Evolutionary conservation across 345 rosid genomes (phyloP).

Genomic region (Eucalyptus microcorys): DNA sequence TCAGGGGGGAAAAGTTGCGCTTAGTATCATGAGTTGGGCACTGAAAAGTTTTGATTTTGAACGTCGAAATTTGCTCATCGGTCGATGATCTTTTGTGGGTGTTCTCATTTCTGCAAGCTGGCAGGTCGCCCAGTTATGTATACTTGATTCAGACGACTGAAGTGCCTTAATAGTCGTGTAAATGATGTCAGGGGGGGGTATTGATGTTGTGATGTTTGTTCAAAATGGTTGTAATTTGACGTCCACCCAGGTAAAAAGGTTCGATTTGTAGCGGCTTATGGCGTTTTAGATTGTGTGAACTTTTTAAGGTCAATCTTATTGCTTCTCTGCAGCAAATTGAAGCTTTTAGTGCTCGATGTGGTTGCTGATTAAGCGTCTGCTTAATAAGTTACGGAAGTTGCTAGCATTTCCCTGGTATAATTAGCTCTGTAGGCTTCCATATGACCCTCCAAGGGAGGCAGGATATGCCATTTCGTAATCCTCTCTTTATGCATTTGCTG

Average conservation of each 20-base stretch:
- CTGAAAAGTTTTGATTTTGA: neutral
- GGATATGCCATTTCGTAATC: neutral
- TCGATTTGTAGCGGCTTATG: neutral
- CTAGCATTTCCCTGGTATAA: neutral
- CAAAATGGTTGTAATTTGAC: neutral
- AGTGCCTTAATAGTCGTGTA: neutral
- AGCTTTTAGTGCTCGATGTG: neutral
- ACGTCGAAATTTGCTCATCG: neutral
- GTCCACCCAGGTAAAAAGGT: neutral
- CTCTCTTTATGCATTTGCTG: neutral
- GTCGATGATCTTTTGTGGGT: neutral
- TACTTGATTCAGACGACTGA: neutral
- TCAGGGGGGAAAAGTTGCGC: neutral
- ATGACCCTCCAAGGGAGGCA: neutral
- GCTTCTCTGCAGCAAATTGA: rapidly evolving
- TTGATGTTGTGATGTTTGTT: neutral
- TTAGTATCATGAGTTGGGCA: neutral
- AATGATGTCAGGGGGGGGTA: neutral
- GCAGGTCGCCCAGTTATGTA: neutral
- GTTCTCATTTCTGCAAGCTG: neutral
- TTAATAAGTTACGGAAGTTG: neutral
- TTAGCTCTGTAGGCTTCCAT: neutral
- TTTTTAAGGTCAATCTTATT: neutral
- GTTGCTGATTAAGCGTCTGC: neutral
- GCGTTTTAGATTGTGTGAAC: neutral